Evolutionary conservation across 2,329 filamentous ascomycete genomes (phyloP), one percentile per base, ranked within the genome.

Genomic region (Chaetoscypha palmicola): DNA sequence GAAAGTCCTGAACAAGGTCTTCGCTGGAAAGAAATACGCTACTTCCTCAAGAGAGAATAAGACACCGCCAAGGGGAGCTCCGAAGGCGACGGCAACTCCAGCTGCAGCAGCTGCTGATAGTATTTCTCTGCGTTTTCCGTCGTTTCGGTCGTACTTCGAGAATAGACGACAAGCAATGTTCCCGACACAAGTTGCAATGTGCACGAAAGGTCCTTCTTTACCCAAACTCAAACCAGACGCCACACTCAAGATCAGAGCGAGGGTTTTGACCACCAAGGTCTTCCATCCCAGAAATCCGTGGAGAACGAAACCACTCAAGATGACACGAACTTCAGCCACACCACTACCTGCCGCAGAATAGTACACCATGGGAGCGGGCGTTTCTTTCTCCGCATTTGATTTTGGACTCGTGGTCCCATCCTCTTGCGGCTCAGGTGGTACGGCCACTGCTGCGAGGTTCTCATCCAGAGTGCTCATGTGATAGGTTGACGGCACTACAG

Each of bases 111-210:
- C 88, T 0, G 91, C 91, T 36, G 89, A 95, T n/a, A 97, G 71
- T 0, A 95, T 84, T 63, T 97, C 91, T 62, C 92, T 81, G 51
- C 92, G 76, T 65, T 98, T 98, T 41, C 81, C 92, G 59, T 98
- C 92, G 57, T 98, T 98, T 51, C 78, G 74, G 56, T 92, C 88
- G 64, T 97, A 98, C 62, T 98, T 98, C 49, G 78, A 69, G 57
- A 97, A 97, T n/a, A 97, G 64, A 59, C 92, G 86, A 59, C 91
- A 96, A 23, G 84, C 81, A 61, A 98, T 94, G 58, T 98, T 98
- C 46, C 92, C 92, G 17, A 97, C 83, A 55, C 91, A 95, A 1
- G 91, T 86, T 0, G 90, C 89, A 58, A 97, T 94, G 63, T 98
- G 92, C n/a, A 98, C 92, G 58, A 91, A 97, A 0, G 92, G 92